Evolutionary conservation across 345 rosid species (phyloP), one percentile per base, ranked within the genome.

Genomic region (Geranium brycei): DNA sequence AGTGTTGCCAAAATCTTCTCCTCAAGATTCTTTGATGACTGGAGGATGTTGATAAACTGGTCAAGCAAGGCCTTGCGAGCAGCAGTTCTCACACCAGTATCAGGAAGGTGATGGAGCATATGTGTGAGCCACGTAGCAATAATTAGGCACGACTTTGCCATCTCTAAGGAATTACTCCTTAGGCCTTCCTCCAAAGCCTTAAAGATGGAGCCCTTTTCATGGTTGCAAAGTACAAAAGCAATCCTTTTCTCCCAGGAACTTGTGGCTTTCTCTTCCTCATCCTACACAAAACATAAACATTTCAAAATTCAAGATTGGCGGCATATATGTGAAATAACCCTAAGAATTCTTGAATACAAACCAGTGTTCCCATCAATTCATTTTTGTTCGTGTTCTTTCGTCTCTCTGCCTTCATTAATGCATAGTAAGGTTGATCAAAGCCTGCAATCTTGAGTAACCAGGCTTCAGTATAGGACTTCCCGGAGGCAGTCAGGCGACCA

Each of bases 361-460:
- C 87, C 81, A 69, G 60, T 62, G 71, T 75, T 75, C 77, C 84
- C 47, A 56, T 70, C 66, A 68, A 60, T 31, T 82, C 81, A 61
- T 71, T 59, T 60, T 69, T 77, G 17, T 62, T 30, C 56, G 68
- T 67, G 35, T 19, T 69, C 19, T 47, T 8, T 47, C 59, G 63
- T 55, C 62, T 68, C 28, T 82, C 83, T 56, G 75, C 67, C 69
- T 76, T 77, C 77, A 77, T 68, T 32, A 83, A 47, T 18, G 76
- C 71, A 65, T 79, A 72, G 78, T 77, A 83, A 62, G 87, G 81
- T 57, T 72, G 76, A 66, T 74, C 81, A 51, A 78, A 82, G n/a
- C 91, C 91, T 3, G 82, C 84, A 47, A 70, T 57, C 71, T 79
- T 86, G 62, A 86, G 88, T 62, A 86, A 57, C 87, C 87, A 77